Conservation (phyloP, 371 early-diverging fungal species). For the Mucor mucedo region DNA sequence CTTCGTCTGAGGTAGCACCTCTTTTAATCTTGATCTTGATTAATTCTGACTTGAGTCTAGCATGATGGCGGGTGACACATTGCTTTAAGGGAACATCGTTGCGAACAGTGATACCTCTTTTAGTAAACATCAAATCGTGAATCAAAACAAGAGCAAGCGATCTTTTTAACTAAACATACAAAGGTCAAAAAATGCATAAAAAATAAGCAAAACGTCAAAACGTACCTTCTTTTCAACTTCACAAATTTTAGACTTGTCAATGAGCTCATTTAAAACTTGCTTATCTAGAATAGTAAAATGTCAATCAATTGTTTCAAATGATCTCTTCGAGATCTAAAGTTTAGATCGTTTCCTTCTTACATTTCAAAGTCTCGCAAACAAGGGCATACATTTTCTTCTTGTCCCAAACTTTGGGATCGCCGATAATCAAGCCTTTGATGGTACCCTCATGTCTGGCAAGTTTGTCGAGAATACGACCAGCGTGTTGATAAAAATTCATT, state of each 20-base stretch:
- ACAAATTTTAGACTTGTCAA: conserved; percentile 57
- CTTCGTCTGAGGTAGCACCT: conserved; percentile 66
- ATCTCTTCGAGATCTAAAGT: background rate
- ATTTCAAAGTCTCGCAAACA: conserved; percentile 92
- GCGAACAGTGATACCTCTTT: conserved; percentile 69
- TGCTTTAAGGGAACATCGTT: conserved; percentile 68
- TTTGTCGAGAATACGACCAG: conserved; percentile 74
- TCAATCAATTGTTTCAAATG: background rate
- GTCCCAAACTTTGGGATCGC: conserved; percentile 72
- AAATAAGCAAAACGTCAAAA: background rate
- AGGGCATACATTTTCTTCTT: conserved; percentile 91
- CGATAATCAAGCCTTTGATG: conserved; percentile 79
- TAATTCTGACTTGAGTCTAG: conserved; percentile 75
- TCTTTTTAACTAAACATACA: conserved; percentile 35
- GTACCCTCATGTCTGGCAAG: conserved; percentile 78
- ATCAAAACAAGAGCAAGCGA: conserved; percentile 69
- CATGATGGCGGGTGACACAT: conserved; percentile 69
- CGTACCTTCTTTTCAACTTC: conserved; percentile 60
- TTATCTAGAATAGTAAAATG: conserved; percentile 43
- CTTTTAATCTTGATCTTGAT: conserved; percentile 74
- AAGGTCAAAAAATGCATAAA: background rate
- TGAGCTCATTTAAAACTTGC: conserved; percentile 56
- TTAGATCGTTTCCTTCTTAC: conserved; percentile 47
- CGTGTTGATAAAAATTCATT: conserved; percentile 81
- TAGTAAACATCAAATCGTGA: conserved; percentile 85